These are phyloP conservation scores for Macrophomina tecta DNA, from an alignment of 2,329 filamentous ascomycete species.

Conservation along the genomic window DNA sequence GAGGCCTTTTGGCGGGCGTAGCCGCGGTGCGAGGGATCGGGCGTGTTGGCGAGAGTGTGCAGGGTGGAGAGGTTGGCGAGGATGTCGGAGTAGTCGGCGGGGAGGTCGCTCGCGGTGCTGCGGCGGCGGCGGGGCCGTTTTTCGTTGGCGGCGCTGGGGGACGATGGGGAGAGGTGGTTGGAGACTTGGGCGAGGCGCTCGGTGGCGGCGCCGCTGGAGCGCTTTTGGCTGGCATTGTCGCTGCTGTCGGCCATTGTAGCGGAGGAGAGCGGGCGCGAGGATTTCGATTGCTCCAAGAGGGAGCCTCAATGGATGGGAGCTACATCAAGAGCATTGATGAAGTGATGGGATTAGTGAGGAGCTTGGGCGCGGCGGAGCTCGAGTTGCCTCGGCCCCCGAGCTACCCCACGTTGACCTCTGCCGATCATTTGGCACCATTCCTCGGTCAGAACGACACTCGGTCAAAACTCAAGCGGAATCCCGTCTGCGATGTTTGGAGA, in stretches of 20 bases:
- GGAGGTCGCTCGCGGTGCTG: constrained; percentile 63
- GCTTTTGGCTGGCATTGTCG: constrained; percentile 28
- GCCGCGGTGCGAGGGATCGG: constrained; percentile 60
- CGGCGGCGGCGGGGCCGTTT: constrained; percentile 37
- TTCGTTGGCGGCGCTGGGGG: constrained; percentile 30
- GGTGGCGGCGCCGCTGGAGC: constrained; percentile 37
- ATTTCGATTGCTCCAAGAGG: background rate
- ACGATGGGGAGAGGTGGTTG: constrained; percentile 45
- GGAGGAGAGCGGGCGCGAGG: background rate
- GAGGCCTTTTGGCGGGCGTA: constrained; percentile 68
- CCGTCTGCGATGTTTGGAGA: no score
- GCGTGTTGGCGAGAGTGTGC: constrained; percentile 60
- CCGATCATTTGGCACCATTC: constrained; percentile 1
- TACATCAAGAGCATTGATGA: background rate
- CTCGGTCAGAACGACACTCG: background rate
- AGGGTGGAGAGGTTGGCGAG: constrained; percentile 62
- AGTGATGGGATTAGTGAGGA: background rate
- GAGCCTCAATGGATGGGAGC: background rate
- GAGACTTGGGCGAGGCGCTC: constrained; percentile 57
- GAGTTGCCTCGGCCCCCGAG: constrained; percentile 24
- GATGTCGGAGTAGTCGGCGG: constrained; percentile 67
- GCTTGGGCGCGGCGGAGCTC: constrained; percentile 21
- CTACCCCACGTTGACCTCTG: constrained; percentile 20
- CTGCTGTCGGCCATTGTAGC: constrained; percentile 14
- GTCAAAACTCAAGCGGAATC: background rate